Evolutionary conservation across 1,284 basidiomycete species (phyloP).

Genomic region (Malassezia sympodialis): DNA sequence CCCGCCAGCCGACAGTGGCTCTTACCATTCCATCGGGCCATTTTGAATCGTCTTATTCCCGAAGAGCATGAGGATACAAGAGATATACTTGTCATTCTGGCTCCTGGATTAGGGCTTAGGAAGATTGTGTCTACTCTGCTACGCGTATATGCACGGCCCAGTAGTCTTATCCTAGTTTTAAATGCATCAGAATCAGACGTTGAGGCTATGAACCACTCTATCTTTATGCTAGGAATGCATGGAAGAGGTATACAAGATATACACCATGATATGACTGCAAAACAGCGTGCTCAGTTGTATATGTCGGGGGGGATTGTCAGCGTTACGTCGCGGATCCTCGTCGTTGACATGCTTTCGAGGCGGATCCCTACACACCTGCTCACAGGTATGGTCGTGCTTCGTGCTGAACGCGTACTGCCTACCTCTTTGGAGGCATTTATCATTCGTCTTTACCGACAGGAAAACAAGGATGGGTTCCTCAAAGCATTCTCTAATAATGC

Average conservation of each 20-base stretch:
- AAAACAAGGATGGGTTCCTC: slow-evolving; percentile 61
- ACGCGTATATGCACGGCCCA: slow-evolving; percentile 80
- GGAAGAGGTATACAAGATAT: slow-evolving; percentile 75
- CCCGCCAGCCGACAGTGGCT: slow-evolving; percentile 18
- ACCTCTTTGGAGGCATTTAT: slow-evolving; percentile 47
- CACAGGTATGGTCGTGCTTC: slow-evolving; percentile 83
- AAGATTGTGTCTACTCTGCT: slow-evolving; percentile 37
- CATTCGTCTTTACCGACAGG: slow-evolving; percentile 31
- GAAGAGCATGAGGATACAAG: slow-evolving; percentile 34
- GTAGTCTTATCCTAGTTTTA: slow-evolving; percentile 67
- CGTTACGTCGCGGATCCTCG: slow-evolving; percentile 83
- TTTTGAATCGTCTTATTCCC: slow-evolving; percentile 36
- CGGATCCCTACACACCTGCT: slow-evolving; percentile 75
- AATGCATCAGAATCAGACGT: slow-evolving; percentile 82
- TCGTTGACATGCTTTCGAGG: slow-evolving; percentile 81
- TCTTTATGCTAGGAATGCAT: slow-evolving; percentile 79
- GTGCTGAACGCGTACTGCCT: slow-evolving; percentile 73
- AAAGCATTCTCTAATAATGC: slow-evolving; percentile 96
- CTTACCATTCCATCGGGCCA: slow-evolving; percentile 38
- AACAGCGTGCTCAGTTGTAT: slow-evolving; percentile 52
- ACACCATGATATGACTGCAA: slow-evolving; percentile 69
- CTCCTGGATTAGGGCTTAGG: slow-evolving; percentile 38
- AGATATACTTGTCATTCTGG: slow-evolving; percentile 52
- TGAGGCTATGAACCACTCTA: slow-evolving; percentile 77
- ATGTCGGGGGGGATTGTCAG: slow-evolving; percentile 60